Evolutionary conservation across 2,329 filamentous ascomycete species (phyloP), one percentile per base, ranked within the genome.

Genomic region (Simplicillium aogashimaense): DNA sequence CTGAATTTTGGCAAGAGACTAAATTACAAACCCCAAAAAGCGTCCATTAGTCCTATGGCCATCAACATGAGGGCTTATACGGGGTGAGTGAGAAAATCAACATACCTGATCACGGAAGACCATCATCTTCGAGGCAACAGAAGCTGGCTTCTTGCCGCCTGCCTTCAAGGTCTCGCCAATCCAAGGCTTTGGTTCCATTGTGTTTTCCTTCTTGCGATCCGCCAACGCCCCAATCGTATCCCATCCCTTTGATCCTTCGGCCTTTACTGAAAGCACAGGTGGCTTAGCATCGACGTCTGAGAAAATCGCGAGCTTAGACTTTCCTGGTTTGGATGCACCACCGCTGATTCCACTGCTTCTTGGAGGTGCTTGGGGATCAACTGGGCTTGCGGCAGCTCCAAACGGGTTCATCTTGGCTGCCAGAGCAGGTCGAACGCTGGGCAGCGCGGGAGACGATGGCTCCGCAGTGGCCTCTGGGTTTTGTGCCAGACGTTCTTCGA

Each of bases 51-150:
- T 95, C 88, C 89, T 95, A 77, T 76, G 72, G 75, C 80, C 72
- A 88, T 92, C 86, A 92, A 92, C 77, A 87, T 72, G 61, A 72
- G 74, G 69, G 58, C 64, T 64, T 58, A 62, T 59, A 57, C 51
- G 54, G 50, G 48, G 50, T 47, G 47, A 51, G 48, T 47, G 49
- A 51, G 57, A 58, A 48, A 53, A 46, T 53, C 54, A 48, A 53
- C 60, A 53, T 83, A 98, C 92, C 84, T 84, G 72, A 72, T 98
- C 92, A 71, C 86, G 90, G 70, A 95, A 98, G 35, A 98, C 77
- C 55, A 82, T 70, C 80, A 98, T 83, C 70, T 95, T 97, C 40
- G 81, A 15, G 30, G 13, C 72, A 33, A 53, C 54, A 40, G 73
- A 74, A 28, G 73, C 78, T 34, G 70, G 77, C 65, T 86, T 86